Evolutionary conservation across 345 rosid species (phyloP), one percentile per base, ranked within the genome.

Genomic region (Eucalyptus tenuipes): DNA sequence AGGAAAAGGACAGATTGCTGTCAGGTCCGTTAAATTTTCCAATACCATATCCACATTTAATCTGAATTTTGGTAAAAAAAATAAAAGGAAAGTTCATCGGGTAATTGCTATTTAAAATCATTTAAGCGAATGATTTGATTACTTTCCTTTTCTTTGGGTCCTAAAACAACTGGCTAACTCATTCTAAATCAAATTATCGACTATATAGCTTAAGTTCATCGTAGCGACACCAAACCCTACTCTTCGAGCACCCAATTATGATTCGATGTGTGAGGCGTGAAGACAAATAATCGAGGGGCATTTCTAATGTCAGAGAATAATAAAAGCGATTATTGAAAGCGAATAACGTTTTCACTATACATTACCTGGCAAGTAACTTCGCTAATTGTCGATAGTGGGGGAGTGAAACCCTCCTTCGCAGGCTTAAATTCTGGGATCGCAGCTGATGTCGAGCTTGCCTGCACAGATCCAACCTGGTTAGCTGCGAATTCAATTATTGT

Each of bases 291-390:
- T 33, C 13, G 37, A 68, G 80, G 80, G 24, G 42, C 22, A 33
- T 68, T 68, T 20, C 8, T 18, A 75, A 37, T 75, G 42, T 37
- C 47, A 20, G 14, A 75, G 14, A 40, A 24, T 29, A 55, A 55
- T 24, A 33, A 52, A 33, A 68, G 24, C 17, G 44, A 68, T 68
- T 8, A 37, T 40, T 11, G 82, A 22, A 52, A 75, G 29, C 20
- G 15, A 20, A 10, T 75, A 20, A 37, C 47, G 7, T 40, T 6
- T 75, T 75, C 47, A 40, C 82, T 20, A 10, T 40, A 11, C 14
- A 40, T 33, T 57, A 88, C 89, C 89, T 88, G 89, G 48, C 89
- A 88, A n/a, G 89, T 88, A 3, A 88, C 87, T 61, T 88, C 89
- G 7, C 82, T 84, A 10, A 88, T 88, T 31, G 89, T 71, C n/a